Conservation (phyloP, 345 rosid genomes). For the Carallia brachiata region DNA sequence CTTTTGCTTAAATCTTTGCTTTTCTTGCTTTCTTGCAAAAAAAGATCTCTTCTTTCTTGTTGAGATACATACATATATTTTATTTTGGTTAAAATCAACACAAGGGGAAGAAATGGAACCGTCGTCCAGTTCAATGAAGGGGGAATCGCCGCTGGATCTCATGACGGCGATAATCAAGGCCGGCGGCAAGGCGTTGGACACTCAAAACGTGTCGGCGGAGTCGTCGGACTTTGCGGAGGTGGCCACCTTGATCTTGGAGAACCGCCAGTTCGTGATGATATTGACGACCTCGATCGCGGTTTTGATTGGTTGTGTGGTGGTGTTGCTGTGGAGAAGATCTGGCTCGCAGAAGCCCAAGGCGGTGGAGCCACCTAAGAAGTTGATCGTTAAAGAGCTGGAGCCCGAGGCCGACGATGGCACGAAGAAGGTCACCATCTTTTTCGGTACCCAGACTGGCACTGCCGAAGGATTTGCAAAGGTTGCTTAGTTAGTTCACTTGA, state of each 20-base stretch:
- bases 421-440: conserved; percentile 46
- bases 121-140: conserved; percentile 32
- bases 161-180: conserved; percentile 79
- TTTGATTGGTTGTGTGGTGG: conserved; percentile 74
- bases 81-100: background rate
- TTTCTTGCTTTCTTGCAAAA: background rate
- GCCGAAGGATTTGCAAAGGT: conserved; percentile 89
- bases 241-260: conserved; percentile 45
- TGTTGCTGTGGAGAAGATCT: conserved; percentile 78
- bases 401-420: background rate
- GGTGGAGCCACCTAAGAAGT: conserved; percentile 50
- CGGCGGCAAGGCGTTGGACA: conserved; percentile 42
- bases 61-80: too few species aligned
- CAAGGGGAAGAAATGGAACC: conserved; percentile 13
- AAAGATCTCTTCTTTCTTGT: background rate
- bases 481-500: background rate
- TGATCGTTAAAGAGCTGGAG: conserved; percentile 27
- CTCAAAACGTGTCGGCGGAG: conserved; percentile 52
- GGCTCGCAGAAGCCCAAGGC: background rate
- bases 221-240: conserved; percentile 31
- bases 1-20: background rate
- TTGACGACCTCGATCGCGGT: conserved; percentile 87
- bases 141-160: conserved; percentile 67
- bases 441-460: conserved; percentile 82
- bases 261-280: conserved; percentile 69